Percentiles rank a stretch among this genome's conserved stretches.
phyloP scores from a whole-genome alignment of 2,329 filamentous ascomycete genomes.

The Moelleriella libera region DNA sequence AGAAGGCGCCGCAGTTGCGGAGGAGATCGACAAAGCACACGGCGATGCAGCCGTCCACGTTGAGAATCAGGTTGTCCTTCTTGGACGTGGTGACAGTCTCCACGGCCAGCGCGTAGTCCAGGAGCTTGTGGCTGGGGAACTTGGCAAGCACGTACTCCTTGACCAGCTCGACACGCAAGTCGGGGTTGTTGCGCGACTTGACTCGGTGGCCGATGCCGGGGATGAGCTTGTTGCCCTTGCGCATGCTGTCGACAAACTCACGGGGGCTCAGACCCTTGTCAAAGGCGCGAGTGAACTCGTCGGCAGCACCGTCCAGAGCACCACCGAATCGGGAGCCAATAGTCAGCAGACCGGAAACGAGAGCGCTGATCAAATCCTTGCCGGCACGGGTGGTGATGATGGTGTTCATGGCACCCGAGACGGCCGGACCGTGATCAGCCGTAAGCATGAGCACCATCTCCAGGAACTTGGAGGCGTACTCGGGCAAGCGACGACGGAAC shows the following conservation, averaged over 20 bases:
- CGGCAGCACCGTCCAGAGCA: constrained; percentile 91
- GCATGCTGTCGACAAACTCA: constrained; percentile 98
- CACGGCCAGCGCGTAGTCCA: constrained; percentile 96
- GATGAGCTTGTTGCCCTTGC: constrained; percentile 99
- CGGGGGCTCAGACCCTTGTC: constrained; percentile 96
- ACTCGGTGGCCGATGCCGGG: constrained; percentile 98
- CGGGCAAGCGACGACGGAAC: constrained; percentile 95
- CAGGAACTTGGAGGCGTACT: constrained; percentile 96
- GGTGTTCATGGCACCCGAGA: constrained; percentile 99
- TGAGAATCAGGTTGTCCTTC: constrained; percentile 99
- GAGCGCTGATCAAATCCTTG: constrained; percentile 92
- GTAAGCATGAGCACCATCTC: constrained; percentile 99
- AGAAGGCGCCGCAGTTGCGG: constrained; percentile 97
- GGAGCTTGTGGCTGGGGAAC: constrained; percentile 95
- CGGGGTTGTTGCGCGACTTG: constrained; percentile 99
- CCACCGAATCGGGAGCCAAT: constrained; percentile 98
- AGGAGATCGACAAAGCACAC: constrained; percentile 98
- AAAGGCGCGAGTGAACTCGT: constrained; percentile 96
- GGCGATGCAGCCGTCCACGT: constrained; percentile 95
- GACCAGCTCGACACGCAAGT: constrained; percentile 97
- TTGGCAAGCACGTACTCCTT: constrained; percentile 97
- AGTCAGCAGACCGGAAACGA: constrained; percentile 92
- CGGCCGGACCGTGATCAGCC: constrained; percentile 95
- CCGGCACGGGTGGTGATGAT: constrained; percentile 99
- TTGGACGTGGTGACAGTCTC: constrained; percentile 98